These are phyloP conservation scores for Arthrobotrys sinensis DNA, from an alignment of 2,329 filamentous ascomycete genomes.

Conservation along the genomic window DNA sequence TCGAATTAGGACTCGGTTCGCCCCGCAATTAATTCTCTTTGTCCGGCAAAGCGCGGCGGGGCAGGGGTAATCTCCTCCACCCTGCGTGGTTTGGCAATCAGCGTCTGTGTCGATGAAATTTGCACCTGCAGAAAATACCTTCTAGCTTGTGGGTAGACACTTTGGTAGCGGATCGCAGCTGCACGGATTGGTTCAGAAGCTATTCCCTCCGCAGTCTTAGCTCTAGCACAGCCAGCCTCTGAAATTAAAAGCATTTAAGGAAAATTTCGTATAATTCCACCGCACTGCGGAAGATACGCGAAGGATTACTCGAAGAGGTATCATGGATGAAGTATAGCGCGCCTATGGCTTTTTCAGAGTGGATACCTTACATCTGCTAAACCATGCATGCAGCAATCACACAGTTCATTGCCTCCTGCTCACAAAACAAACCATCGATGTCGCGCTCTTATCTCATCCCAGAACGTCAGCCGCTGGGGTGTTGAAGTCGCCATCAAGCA, in stretches of 20 bases:
- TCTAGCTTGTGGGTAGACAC: conserved; percentile 1
- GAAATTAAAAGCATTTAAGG: conserved; percentile 6
- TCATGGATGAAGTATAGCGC: conserved; percentile 25
- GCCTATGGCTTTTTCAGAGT: conserved; percentile 27
- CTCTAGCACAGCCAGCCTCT: conserved; percentile 20
- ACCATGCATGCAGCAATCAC: neutral
- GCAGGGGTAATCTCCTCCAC: conserved; percentile 33
- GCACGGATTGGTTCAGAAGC: neutral
- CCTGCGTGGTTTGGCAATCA: neutral
- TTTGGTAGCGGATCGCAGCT: conserved; percentile 26
- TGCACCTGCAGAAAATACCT: conserved; percentile 14
- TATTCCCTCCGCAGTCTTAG: conserved; percentile 10
- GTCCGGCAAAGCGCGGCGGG: conserved; percentile 43
- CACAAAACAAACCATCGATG: conserved; percentile 5
- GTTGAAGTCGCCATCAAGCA: conserved; percentile 7
- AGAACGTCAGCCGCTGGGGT: conserved; percentile 6
- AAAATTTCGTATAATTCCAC: conserved; percentile 19
- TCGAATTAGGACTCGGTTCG: conserved; percentile 34
- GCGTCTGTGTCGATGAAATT: conserved; percentile 31
- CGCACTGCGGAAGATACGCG: conserved; percentile 36
- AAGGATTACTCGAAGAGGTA: conserved; percentile 37
- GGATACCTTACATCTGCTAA: neutral
- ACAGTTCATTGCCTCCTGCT: neutral
- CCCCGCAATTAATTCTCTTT: conserved; percentile 15
- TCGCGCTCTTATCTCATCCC: neutral